phyloP scores from a whole-genome alignment of 306 rosid species.

The Rosa rugosa region DNA sequence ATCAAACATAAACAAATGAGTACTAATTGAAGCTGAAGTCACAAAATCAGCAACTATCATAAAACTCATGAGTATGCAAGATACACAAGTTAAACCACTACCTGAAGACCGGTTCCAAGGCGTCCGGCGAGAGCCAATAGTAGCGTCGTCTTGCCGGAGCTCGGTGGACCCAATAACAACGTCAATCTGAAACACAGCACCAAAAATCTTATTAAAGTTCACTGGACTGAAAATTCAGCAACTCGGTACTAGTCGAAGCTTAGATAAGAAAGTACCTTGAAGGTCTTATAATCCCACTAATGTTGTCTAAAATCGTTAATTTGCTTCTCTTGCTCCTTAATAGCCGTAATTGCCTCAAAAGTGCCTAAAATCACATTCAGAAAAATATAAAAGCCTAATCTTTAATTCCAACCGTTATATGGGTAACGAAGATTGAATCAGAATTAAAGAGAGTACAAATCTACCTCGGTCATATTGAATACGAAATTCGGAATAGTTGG shows the following conservation, averaged over 20 bases:
- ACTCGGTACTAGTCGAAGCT: conserved; percentile 8
- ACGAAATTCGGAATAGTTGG: conserved; percentile 94
- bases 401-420: not conserved
- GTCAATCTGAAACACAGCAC: conserved; percentile 59
- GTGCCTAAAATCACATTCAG: conserved; percentile 40
- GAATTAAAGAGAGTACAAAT: not conserved
- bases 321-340: conserved; percentile 61
- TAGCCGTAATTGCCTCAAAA: conserved; percentile 63
- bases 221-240: conserved; percentile 13
- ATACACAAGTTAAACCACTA: conserved; percentile 10
- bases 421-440: not conserved
- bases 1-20: conserved; percentile 19
- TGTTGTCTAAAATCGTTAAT: conserved; percentile 72
- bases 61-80: not conserved
- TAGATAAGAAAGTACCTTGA: conserved; percentile 55
- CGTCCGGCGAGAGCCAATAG: conserved; percentile 95
- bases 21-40: not conserved
- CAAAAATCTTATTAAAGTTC: not conserved
- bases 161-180: conserved; percentile 89
- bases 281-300: conserved; percentile 86
- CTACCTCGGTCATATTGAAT: conserved; percentile 83
- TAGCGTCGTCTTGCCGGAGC: conserved; percentile 94
- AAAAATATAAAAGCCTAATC: not conserved
- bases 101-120: conserved; percentile 84
- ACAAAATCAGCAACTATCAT: not conserved